Evolutionary conservation across 2,329 filamentous ascomycete genomes (phyloP).

Genomic region (Aspergillus thermomutatus): DNA sequence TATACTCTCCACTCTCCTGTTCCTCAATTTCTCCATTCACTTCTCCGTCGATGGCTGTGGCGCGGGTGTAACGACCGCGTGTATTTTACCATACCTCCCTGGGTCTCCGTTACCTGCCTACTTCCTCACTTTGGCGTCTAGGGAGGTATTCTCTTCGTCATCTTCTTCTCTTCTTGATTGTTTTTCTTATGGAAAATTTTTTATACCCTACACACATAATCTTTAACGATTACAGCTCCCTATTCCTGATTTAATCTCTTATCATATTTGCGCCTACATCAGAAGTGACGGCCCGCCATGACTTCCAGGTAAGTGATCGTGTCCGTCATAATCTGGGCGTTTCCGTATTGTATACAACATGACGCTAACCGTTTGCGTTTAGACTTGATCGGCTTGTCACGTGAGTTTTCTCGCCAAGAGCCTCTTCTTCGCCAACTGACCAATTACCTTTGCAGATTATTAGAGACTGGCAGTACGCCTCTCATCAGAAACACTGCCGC

Average conservation of each 20-base stretch:
- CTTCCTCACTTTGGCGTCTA: constrained; percentile 1
- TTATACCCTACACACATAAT: not conserved
- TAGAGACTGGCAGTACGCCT: constrained; percentile 95
- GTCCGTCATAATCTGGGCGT: constrained; percentile 18
- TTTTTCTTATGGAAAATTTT: constrained; percentile 1
- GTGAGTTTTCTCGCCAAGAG: constrained; percentile 54
- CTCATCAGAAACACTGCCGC: constrained; percentile 96
- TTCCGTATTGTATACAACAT: constrained; percentile 18
- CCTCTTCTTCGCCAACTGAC: constrained; percentile 17
- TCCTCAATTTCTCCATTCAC: not conserved
- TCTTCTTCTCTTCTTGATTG: constrained; percentile 2
- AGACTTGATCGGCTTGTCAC: constrained; percentile 84
- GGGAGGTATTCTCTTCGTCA: not conserved
- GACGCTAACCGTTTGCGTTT: constrained; percentile 32
- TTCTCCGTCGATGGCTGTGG: constrained; percentile 17
- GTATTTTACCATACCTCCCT: constrained; percentile 14
- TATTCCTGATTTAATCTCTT: constrained; percentile 4
- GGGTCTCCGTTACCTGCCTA: not conserved
- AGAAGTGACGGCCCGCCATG: constrained; percentile 32
- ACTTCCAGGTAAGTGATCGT: constrained; percentile 39
- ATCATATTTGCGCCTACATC: constrained; percentile 21
- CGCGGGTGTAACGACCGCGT: constrained; percentile 16
- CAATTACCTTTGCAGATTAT: constrained; percentile 58
- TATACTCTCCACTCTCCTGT: not conserved
- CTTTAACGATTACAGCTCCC: not conserved